These are phyloP conservation scores for Mangifera indica DNA, from an alignment of 345 rosid species.

Conservation along the genomic window DNA sequence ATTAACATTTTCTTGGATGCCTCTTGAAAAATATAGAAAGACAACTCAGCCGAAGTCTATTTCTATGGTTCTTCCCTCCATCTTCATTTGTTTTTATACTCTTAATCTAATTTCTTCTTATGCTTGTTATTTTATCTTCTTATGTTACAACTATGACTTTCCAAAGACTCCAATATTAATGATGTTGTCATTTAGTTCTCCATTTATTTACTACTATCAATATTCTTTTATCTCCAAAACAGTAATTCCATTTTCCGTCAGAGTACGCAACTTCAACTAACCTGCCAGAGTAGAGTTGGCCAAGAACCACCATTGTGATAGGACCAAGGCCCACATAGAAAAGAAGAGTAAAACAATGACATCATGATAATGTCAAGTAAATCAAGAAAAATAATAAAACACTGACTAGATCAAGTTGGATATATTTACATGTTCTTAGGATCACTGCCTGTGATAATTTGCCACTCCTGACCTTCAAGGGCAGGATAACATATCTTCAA, in stretches of 20 bases:
- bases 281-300: conserved; percentile 98
- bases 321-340: conserved; percentile 80
- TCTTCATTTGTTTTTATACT: neutral
- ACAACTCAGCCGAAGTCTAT: too few species aligned
- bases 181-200: neutral
- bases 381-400: conserved; percentile 4
- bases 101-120: neutral
- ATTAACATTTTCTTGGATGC: neutral
- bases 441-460: conserved; percentile 84
- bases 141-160: neutral
- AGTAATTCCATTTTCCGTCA: neutral
- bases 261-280: conserved; percentile 28
- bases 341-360: conserved; percentile 3
- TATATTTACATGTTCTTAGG: conserved; percentile 79
- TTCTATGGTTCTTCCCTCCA: neutral
- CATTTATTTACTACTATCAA: neutral
- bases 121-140: neutral
- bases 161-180: neutral
- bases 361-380: neutral
- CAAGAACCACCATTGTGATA: conserved; percentile 96
- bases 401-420: conserved; percentile 6
- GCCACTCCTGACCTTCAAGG: conserved; percentile 83
- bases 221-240: neutral
- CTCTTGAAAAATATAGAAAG: neutral
- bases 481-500: conserved; percentile 89